These are phyloP conservation scores for Chrysanthemum lavandulifolium DNA, from an alignment of 129 eudicot genomes.

Conservation along the genomic window DNA sequence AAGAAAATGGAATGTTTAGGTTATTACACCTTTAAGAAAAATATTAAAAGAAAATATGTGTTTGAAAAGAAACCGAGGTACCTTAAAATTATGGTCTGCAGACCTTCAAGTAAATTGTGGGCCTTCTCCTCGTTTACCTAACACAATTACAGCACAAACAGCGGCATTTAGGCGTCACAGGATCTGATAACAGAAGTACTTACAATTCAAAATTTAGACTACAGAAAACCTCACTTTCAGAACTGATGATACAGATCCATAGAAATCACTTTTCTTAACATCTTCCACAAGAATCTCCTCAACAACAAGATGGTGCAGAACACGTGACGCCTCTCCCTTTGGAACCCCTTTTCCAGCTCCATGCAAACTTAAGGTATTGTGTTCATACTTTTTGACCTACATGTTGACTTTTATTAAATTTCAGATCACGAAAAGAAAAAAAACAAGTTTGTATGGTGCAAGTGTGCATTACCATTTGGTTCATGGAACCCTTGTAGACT, in stretches of 20 bases:
- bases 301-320: constrained; percentile 73
- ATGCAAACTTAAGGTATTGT: constrained; percentile 65
- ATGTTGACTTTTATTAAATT: constrained; percentile 10
- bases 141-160: constrained; percentile 8
- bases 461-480: constrained; percentile 63
- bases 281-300: constrained; percentile 82
- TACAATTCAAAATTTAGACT: too few species aligned
- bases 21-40: background rate
- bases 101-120: constrained; percentile 43
- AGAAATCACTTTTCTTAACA: constrained; percentile 73
- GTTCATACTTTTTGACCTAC: constrained; percentile 86
- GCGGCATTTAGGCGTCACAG: background rate
- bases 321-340: constrained; percentile 85
- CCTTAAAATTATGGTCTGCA: constrained; percentile 65
- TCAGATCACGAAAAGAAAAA: background rate
- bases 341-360: constrained; percentile 81
- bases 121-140: constrained; percentile 73
- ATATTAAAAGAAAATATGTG: background rate
- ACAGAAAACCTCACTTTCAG: constrained; percentile 45
- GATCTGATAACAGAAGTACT: background rate
- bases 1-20: constrained; percentile 5
- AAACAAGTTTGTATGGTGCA: background rate
- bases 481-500: constrained; percentile 83
- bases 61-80: constrained; percentile 12
- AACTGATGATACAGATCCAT: constrained; percentile 79